Percentiles rank a stretch among this genome's conserved stretches.
Conservation (phyloP, 1,139 yeast genomes). For the Sugiyamaella xylanicola region DNA sequence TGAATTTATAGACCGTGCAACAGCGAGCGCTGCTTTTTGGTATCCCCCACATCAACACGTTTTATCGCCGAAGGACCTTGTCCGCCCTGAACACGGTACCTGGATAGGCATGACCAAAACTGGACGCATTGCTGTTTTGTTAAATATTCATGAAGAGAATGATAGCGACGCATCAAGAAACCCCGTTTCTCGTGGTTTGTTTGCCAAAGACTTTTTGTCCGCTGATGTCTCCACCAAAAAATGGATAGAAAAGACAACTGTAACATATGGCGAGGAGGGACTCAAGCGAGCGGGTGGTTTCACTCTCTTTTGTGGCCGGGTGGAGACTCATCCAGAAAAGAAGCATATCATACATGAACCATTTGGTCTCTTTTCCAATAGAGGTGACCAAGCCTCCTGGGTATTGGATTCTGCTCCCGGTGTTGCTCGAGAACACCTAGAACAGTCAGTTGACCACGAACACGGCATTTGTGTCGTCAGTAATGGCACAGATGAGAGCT, state of each 20-base stretch:
- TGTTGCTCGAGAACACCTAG: constrained; percentile 52
- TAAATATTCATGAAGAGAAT: constrained; percentile 62
- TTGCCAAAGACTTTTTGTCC: constrained; percentile 62
- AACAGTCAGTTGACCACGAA: constrained; percentile 61
- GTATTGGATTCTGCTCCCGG: constrained; percentile 44
- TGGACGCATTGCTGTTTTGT: constrained; percentile 72
- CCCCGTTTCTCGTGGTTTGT: constrained; percentile 67
- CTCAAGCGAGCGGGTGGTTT: constrained; percentile 76
- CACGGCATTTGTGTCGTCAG: constrained; percentile 59
- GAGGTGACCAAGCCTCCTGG: constrained; percentile 26
- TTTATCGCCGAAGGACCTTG: constrained; percentile 75
- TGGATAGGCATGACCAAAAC: constrained; percentile 78
- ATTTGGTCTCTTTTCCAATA: constrained; percentile 42
- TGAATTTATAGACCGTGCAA: constrained; percentile 74
- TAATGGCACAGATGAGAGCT: constrained; percentile 52
- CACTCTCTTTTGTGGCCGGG: constrained; percentile 67
- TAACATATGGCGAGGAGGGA: constrained; percentile 28
- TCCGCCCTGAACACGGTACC: constrained; percentile 77
- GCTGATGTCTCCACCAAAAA: constrained; percentile 43
- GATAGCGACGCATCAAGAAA: constrained; percentile 36
- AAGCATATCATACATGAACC: constrained; percentile 47
- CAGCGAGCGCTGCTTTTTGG: constrained; percentile 62
- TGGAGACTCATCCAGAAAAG: constrained; percentile 34
- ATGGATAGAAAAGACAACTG: constrained; percentile 46
- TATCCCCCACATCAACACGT: constrained; percentile 47